A percentile compares a stretch with the other conserved stretches of the same genome.
Evolutionary conservation across 441 rosid genomes (phyloP).

Genomic region (Bocquillonia castaneifolia): DNA sequence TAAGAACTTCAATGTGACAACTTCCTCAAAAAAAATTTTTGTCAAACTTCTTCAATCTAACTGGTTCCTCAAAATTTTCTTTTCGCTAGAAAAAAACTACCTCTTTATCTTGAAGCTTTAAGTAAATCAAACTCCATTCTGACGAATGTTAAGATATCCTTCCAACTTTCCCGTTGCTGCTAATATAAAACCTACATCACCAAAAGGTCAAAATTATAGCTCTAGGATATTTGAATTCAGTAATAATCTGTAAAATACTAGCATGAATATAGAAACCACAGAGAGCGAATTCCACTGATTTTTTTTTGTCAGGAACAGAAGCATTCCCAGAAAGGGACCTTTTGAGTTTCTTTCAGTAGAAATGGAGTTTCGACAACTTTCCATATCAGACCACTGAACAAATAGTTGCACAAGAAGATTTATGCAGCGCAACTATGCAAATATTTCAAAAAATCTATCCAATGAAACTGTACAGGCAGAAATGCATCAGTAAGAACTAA

Average conservation of each 20-base stretch:
- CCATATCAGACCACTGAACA: neutral
- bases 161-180: slow-evolving; percentile 73
- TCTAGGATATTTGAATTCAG: neutral
- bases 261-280: neutral
- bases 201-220: slow-evolving; percentile 4
- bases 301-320: neutral
- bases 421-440: neutral
- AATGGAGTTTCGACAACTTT: neutral
- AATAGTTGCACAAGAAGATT: neutral
- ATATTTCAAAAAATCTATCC: no score
- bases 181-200: slow-evolving; percentile 61
- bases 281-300: neutral
- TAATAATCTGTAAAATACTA: neutral
- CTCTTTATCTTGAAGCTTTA: slow-evolving; percentile 15
- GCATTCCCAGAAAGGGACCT: neutral
- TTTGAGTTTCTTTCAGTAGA: neutral
- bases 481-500: neutral
- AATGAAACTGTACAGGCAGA: neutral
- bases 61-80: neutral
- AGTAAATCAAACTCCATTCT: slow-evolving; percentile 43
- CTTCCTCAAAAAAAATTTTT: neutral
- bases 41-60: neutral
- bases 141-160: slow-evolving; percentile 40
- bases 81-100: slow-evolving; percentile 6
- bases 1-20: neutral